phyloP scores from a whole-genome alignment of 768 basidiomycete species.

The Panus rudis region DNA sequence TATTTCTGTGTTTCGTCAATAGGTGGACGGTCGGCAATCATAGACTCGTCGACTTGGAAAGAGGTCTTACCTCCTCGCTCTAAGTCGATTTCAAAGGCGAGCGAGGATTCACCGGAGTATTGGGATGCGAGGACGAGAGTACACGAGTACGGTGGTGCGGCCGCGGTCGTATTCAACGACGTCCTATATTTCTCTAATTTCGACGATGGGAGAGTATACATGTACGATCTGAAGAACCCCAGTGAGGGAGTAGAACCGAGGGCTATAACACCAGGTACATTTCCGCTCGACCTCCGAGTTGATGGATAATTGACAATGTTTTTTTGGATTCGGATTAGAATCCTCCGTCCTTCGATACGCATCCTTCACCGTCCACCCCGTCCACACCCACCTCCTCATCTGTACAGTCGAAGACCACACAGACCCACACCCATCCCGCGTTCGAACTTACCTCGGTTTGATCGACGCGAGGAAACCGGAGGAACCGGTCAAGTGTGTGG shows the following conservation, averaged over 20 bases:
- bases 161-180: conserved; percentile 42
- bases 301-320: background rate
- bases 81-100: too few relatives aligned
- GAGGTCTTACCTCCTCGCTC: conserved; percentile 57
- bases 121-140: conserved; percentile 51
- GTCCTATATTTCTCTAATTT: conserved; percentile 51
- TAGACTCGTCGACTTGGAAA: conserved; percentile 16
- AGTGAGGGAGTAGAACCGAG: conserved; percentile 25
- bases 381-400: conserved; percentile 42
- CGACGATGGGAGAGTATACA: conserved; percentile 45
- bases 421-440: conserved; percentile 34
- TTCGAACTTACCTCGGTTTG: conserved; percentile 48
- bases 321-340: conserved; percentile 20
- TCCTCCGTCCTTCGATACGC: conserved; percentile 51
- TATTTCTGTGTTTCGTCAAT: too few relatives aligned
- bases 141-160: conserved; percentile 59
- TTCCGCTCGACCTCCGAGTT: conserved; percentile 2
- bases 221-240: conserved; percentile 24
- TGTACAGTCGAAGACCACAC: conserved; percentile 68
- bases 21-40: conserved; percentile 8
- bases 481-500: too few relatives aligned
- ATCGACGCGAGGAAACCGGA: too few relatives aligned
- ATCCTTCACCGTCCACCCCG: conserved; percentile 50
- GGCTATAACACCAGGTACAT: conserved; percentile 54
- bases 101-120: too few relatives aligned